Percentiles rank a stretch among this genome's conserved stretches.
Conservation (phyloP, 2,329 filamentous ascomycete species). For the Botrytis byssoidea region DNA sequence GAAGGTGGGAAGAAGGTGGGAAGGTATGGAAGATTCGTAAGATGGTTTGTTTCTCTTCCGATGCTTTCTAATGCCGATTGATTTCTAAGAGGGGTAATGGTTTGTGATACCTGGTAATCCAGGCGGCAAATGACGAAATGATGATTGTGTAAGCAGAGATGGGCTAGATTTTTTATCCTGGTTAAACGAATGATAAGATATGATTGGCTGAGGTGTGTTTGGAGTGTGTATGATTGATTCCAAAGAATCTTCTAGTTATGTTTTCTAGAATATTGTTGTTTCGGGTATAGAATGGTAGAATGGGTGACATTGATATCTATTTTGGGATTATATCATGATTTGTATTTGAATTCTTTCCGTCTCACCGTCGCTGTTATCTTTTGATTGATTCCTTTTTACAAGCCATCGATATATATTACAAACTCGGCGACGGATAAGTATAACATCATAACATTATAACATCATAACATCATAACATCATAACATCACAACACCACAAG, state of each 20-base stretch:
- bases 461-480: not conserved
- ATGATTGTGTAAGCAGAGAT: not conserved
- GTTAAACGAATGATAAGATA: not conserved
- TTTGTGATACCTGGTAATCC: not conserved
- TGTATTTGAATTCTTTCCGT: not conserved
- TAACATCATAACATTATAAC: not conserved
- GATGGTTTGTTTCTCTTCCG: not conserved
- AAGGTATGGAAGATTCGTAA: not conserved
- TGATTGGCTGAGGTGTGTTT: not conserved
- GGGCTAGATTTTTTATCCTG: not conserved
- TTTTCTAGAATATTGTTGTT: not conserved
- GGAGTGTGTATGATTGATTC: not conserved
- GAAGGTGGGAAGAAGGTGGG: not conserved
- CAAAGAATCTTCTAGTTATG: not conserved
- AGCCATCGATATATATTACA: not conserved
- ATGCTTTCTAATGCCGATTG: conserved; percentile 15
- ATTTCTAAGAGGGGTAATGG: conserved; percentile 24
- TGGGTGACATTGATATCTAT: not conserved
- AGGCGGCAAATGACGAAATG: not conserved
- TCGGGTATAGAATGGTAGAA: not conserved
- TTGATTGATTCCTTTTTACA: not conserved
- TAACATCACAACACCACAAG: not conserved
- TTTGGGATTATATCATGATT: not conserved
- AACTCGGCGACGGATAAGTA: not conserved
- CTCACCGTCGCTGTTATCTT: not conserved